A percentile compares a stretch with the other conserved stretches of the same genome.
These are phyloP conservation scores for Fusarium sororula DNA, from an alignment of 2,329 filamentous ascomycete genomes.

Conservation along the genomic window DNA sequence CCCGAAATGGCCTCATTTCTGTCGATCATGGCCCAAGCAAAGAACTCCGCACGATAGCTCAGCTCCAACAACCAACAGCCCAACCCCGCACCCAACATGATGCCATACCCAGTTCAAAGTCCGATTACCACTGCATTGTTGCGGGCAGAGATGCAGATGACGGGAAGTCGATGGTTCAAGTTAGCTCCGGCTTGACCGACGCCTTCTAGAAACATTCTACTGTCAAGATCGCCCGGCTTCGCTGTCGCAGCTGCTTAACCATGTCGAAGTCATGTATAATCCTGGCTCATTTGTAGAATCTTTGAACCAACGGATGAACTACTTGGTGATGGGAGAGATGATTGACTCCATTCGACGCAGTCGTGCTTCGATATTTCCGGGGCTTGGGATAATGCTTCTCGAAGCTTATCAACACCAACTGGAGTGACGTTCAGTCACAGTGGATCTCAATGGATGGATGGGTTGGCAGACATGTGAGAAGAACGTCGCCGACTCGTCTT, in stretches of 20 bases:
- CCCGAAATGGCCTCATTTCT: background rate
- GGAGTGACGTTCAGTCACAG: background rate
- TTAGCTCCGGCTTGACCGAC: background rate
- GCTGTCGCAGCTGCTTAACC: background rate
- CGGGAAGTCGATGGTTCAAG: background rate
- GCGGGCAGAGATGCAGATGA: background rate
- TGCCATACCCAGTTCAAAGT: background rate
- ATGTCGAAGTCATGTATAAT: background rate
- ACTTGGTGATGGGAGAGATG: background rate
- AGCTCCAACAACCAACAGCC: background rate
- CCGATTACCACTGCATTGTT: background rate
- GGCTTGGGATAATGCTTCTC: background rate
- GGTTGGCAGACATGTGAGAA: background rate
- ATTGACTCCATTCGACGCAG: accelerated
- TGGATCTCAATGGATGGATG: background rate
- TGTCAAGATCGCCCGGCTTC: background rate
- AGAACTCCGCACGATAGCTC: background rate
- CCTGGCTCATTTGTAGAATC: background rate
- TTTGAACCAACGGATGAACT: background rate
- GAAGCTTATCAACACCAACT: background rate
- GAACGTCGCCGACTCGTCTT: background rate
- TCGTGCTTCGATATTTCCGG: background rate
- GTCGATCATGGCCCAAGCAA: background rate
- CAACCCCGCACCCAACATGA: background rate
- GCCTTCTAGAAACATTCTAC: background rate